Evolutionary conservation across 2,329 filamentous ascomycete genomes (phyloP).

Genomic region (Waltergamsia citrina): DNA sequence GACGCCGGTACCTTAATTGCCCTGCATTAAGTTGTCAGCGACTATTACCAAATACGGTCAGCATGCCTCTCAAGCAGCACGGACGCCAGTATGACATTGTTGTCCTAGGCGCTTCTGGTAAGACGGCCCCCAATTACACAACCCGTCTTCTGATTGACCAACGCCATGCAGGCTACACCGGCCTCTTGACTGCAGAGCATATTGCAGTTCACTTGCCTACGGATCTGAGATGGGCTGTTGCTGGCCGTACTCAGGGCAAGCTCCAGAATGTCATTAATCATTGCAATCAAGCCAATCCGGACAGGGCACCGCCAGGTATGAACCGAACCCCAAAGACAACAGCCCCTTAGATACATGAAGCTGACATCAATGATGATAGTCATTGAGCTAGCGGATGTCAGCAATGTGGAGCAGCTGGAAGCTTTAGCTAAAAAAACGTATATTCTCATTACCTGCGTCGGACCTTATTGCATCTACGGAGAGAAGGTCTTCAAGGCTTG

Average conservation of each 20-base stretch:
- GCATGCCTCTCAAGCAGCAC: slow-evolving; percentile 40
- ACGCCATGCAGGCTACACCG: slow-evolving; percentile 65
- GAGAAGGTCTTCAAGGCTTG: slow-evolving; percentile 52
- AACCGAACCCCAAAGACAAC: background rate
- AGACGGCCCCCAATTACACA: no score
- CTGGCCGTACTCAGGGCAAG: slow-evolving; percentile 71
- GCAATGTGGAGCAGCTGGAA: slow-evolving; percentile 33
- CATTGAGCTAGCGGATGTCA: slow-evolving; percentile 42
- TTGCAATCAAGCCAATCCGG: slow-evolving; percentile 55
- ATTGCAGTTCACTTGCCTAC: slow-evolving; percentile 63
- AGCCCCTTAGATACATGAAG: background rate
- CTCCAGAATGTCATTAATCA: slow-evolving; percentile 59
- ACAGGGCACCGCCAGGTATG: slow-evolving; percentile 62
- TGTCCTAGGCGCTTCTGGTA: slow-evolving; percentile 49
- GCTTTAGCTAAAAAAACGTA: slow-evolving; percentile 45
- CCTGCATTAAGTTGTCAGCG: no score
- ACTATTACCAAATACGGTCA: no score
- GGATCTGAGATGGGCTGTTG: slow-evolving; percentile 78
- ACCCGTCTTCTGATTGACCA: no score
- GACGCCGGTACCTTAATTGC: no score
- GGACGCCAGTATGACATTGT: slow-evolving; percentile 46
- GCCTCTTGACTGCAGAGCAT: slow-evolving; percentile 66
- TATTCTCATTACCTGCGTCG: slow-evolving; percentile 48
- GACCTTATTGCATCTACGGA: slow-evolving; percentile 47
- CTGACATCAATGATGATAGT: slow-evolving; percentile 16